Conservation (phyloP, 75 land plant species). For the Pseudotsuga menziesii region DNA sequence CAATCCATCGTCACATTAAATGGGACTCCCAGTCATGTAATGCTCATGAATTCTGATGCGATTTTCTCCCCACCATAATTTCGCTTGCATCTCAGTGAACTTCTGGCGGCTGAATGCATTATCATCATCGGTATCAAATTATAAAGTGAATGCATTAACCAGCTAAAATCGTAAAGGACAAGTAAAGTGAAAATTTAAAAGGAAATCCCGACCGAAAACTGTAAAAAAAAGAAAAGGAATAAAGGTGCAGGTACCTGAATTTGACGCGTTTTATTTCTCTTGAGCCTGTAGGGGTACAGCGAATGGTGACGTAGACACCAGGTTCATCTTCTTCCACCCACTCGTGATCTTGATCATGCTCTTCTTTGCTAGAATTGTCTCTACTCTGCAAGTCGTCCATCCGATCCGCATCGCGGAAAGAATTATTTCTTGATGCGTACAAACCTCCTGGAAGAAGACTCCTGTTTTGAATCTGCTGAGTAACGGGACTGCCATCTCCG, state of each 20-base stretch:
- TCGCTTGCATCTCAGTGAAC: constrained; percentile 62
- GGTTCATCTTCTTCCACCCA: constrained; percentile 25
- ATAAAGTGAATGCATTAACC: no score
- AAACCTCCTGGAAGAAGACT: constrained; percentile 19
- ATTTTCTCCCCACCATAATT: constrained; percentile 72
- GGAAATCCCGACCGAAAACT: background rate
- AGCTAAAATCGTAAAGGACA: no score
- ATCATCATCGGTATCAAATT: background rate
- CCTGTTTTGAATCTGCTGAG: constrained; percentile 45
- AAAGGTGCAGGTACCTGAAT: constrained; percentile 20
- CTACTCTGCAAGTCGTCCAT: background rate
- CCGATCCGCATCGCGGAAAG: background rate
- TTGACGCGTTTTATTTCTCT: constrained; percentile 35
- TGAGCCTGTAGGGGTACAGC: background rate
- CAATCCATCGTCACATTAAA: no score
- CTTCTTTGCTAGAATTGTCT: background rate
- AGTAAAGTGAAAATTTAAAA: no score
- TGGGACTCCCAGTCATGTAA: constrained; percentile 10
- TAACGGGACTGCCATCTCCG: constrained; percentile 37
- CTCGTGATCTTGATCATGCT: constrained; percentile 4
- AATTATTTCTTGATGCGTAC: constrained; percentile 19
- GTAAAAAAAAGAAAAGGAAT: background rate
- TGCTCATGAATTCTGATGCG: constrained; percentile 55
- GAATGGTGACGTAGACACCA: constrained; percentile 16
- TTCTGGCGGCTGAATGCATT: constrained; percentile 47